Evolutionary conservation across 176 grass and related monocot genomes (phyloP), one percentile per base, ranked within the genome.

Genomic region (Lolium multiflorum): DNA sequence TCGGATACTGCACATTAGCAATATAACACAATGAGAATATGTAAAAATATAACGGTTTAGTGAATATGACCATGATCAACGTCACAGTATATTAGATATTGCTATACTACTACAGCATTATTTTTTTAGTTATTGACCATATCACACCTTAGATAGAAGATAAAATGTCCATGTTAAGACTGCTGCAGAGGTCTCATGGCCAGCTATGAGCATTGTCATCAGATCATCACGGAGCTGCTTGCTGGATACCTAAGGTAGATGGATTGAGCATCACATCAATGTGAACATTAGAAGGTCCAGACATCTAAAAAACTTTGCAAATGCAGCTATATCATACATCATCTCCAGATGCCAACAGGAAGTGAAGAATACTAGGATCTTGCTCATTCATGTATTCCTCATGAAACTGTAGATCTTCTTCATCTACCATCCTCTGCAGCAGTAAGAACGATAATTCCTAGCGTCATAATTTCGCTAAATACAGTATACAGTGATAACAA

Each of bases 91-190:
- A 82, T 77, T 69, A 38, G 43, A 82, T 76, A 70, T 71, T 52
- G 17, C 1, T 52, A 79, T 10, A 48, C 28, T 62, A 83, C 54
- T 59, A 74, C 4, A 83, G 46, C 57, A 49, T 3, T 74, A 47
- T 16, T 17, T 67, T 48, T 64, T 58, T 10, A 68, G 17, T 26
- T 35, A 13, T 59, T 70, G 49, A 44, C 55, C 72, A 61, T 71
- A 77, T 61, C 17, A 2, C 70, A 98, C 96, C 93, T 96, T 92
- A 67, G 90, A 94, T 67, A 98, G 86, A 89, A 98, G 93, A 94
- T 98, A 98, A 94, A 98, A 98, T 48, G 96, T 94, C 96, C 96
- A 98, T 57, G 96, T 98, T 55, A 98, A 92, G 69, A 98, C 93
- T 20, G 96, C 93, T 49, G 96, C 96, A 60, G 96, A 98, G 64